These are phyloP conservation scores for Priceomyces fermenticarens DNA, from an alignment of 805 yeast genomes.

Conservation along the genomic window DNA sequence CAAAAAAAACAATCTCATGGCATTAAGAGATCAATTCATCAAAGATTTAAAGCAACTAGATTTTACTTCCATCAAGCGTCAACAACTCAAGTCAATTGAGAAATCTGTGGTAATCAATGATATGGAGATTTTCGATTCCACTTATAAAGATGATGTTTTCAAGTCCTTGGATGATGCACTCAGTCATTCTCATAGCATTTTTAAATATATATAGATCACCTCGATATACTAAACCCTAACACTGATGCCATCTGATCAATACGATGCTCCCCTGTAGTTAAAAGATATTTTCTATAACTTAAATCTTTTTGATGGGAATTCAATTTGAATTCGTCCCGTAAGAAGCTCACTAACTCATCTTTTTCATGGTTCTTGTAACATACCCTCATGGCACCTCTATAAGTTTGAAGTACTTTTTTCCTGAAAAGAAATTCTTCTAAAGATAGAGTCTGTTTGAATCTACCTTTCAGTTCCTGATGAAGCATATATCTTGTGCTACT, in stretches of 20 bases:
- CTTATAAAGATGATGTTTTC: conserved; percentile 3
- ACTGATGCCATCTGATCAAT: conserved; percentile 24
- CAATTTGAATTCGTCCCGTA: conserved; percentile 32
- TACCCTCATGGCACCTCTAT: conserved; percentile 30
- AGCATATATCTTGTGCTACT: neutral
- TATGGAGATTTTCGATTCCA: neutral
- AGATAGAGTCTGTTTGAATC: conserved; percentile 17
- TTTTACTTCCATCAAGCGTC: conserved; percentile 4
- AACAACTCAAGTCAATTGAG: conserved; percentile 4
- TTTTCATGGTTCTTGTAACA: conserved; percentile 36
- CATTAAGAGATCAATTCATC: conserved; percentile 2
- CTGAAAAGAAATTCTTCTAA: conserved; percentile 41
- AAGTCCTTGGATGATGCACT: conserved; percentile 6
- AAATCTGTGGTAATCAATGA: neutral
- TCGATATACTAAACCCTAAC: conserved; percentile 13
- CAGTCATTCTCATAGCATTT: conserved; percentile 1
- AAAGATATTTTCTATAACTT: conserved; percentile 34
- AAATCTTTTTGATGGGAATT: conserved; percentile 26
- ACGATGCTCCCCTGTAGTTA: conserved; percentile 28
- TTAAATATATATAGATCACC: neutral
- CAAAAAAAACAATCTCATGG: neutral
- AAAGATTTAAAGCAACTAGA: conserved; percentile 7
- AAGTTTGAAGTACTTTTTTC: conserved; percentile 28
- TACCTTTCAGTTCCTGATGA: neutral
- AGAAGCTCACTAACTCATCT: conserved; percentile 28